Conservation (phyloP, 176 grass and related monocot genomes). For the Ananas comosus region DNA sequence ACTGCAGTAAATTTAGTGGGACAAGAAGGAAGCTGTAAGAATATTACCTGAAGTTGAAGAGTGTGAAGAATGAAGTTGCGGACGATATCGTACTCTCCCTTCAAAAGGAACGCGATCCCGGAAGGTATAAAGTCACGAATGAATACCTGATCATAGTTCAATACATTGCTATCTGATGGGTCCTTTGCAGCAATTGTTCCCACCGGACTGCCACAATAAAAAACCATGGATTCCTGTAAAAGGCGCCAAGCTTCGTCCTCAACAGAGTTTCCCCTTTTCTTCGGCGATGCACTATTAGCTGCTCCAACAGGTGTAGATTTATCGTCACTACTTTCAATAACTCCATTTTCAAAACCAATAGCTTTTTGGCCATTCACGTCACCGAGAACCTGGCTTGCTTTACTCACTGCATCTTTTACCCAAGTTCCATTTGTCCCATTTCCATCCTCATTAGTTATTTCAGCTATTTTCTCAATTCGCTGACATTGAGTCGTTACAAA, state of each 20-base stretch:
- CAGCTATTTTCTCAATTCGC: slow-evolving; percentile 24
- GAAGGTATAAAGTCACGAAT: slow-evolving; percentile 90
- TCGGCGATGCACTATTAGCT: slow-evolving; percentile 16
- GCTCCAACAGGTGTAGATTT: not conserved
- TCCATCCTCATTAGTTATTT: slow-evolving; percentile 28
- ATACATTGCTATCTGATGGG: slow-evolving; percentile 56
- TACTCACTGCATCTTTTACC: slow-evolving; percentile 35
- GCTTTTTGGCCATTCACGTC: slow-evolving; percentile 27
- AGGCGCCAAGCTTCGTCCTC: slow-evolving; percentile 78
- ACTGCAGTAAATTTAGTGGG: slow-evolving; percentile 10
- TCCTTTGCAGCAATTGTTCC: slow-evolving; percentile 86
- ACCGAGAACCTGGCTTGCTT: slow-evolving; percentile 34
- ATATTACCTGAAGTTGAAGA: slow-evolving; percentile 77
- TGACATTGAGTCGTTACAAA: slow-evolving; percentile 39
- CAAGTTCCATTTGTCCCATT: slow-evolving; percentile 32
- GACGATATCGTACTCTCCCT: slow-evolving; percentile 83
- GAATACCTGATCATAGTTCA: slow-evolving; percentile 88
- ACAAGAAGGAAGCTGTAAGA: not conserved
- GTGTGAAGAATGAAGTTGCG: slow-evolving; percentile 86
- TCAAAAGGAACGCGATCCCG: slow-evolving; percentile 76
- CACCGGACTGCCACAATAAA: slow-evolving; percentile 71
- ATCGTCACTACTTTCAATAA: slow-evolving; percentile 20
- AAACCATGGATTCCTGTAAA: slow-evolving; percentile 61
- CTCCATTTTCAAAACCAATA: slow-evolving; percentile 21
- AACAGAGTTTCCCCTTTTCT: slow-evolving; percentile 30